phyloP scores from a whole-genome alignment of 2,329 filamentous ascomycete genomes.

The Eutypella sp. region DNA sequence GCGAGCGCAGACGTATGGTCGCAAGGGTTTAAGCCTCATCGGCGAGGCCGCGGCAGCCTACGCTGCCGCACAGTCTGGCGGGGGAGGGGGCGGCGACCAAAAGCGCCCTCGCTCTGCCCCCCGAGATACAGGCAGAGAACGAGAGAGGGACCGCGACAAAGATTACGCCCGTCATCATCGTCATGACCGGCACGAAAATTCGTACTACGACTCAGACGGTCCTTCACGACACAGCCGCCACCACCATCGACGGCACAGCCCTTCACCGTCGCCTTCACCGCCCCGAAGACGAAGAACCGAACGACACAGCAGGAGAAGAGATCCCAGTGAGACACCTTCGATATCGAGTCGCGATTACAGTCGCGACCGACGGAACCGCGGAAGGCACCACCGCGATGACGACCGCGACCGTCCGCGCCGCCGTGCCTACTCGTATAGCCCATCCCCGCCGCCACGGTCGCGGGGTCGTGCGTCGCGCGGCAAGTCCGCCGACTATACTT shows the following conservation, averaged over 20 bases:
- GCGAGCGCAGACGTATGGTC: conserved; percentile 19
- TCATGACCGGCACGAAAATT: background rate
- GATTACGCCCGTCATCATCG: background rate
- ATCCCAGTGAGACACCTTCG: conserved; percentile 4
- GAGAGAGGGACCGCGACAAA: conserved; percentile 1
- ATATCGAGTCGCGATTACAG: conserved; percentile 10
- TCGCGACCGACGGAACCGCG: conserved; percentile 5
- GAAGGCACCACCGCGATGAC: conserved; percentile 2
- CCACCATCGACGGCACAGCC: conserved; percentile 15
- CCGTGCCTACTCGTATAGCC: conserved; percentile 5
- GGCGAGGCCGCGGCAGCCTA: conserved; percentile 25
- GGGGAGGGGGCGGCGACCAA: no score
- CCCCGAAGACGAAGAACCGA: conserved; percentile 8
- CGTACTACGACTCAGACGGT: conserved; percentile 6
- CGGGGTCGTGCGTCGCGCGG: background rate
- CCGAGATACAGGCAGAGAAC: conserved; percentile 11
- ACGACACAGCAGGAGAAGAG: conserved; percentile 11
- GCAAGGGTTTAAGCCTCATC: conserved; percentile 21
- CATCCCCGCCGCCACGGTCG: conserved; percentile 6
- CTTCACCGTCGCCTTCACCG: conserved; percentile 17
- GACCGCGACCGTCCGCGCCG: conserved; percentile 1
- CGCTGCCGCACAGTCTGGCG: conserved; percentile 21
- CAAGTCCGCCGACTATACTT: conserved; percentile 9
- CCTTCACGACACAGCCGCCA: conserved; percentile 7
- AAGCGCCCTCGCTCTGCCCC: conserved; percentile 16